phyloP scores from a whole-genome alignment of 768 basidiomycete genomes.

The Mycena capillaripes region DNA sequence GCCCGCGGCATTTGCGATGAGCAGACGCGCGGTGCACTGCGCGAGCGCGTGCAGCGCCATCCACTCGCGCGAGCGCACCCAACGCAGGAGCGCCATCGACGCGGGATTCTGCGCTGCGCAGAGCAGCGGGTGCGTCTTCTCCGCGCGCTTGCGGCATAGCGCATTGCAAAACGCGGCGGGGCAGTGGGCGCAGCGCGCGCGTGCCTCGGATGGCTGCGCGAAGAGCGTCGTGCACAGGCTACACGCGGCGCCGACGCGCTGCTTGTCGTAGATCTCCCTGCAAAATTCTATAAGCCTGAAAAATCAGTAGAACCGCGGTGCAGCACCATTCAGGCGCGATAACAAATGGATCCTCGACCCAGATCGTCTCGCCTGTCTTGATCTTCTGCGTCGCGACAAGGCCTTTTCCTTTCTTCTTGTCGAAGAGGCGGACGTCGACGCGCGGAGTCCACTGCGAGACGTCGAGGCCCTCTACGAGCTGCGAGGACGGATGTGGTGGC shows the following conservation, averaged over 20 bases:
- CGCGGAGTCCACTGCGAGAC: conserved; percentile 72
- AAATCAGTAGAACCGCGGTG: not conserved
- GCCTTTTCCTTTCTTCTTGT: conserved; percentile 84
- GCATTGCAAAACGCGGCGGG: conserved; percentile 84
- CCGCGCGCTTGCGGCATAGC: conserved; percentile 78
- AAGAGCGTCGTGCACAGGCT: conserved; percentile 81
- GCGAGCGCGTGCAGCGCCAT: conserved; percentile 83
- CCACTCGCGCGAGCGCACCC: conserved; percentile 74
- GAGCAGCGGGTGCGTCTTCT: conserved; percentile 75
- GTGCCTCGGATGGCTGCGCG: conserved; percentile 52
- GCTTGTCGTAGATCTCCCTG: conserved; percentile 86
- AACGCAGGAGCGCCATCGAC: conserved; percentile 69
- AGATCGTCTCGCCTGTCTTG: conserved; percentile 78
- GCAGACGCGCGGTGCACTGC: conserved; percentile 73
- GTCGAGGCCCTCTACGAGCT: conserved; percentile 73
- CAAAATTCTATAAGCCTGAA: conserved; percentile 9
- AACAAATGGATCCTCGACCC: conserved; percentile 89
- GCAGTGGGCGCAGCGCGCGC: conserved; percentile 65
- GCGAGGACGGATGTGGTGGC: conserved; percentile 35
- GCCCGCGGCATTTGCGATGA: conserved; percentile 67
- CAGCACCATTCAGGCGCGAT: conserved; percentile 87
- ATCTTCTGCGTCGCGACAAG: conserved; percentile 80
- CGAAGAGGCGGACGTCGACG: conserved; percentile 77
- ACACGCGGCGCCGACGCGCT: conserved; percentile 73
- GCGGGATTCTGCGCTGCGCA: conserved; percentile 85